Conservation (phyloP, 2,329 filamentous ascomycete species). For the Zopfia rhizophila region DNA sequence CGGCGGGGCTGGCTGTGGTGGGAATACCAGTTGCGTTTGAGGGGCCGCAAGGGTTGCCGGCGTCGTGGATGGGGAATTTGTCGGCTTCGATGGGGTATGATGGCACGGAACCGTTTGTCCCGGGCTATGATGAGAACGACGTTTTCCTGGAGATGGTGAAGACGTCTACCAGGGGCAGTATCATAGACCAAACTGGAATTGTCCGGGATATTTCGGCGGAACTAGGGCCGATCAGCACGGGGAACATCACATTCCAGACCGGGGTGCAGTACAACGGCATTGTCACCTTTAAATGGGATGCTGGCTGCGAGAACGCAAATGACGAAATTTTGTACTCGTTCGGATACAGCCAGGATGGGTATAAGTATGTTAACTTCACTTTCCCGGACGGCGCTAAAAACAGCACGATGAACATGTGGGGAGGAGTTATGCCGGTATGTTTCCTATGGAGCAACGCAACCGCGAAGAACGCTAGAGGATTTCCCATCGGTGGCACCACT, state of each 20-base stretch:
- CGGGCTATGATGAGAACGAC: not conserved
- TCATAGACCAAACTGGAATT: conserved; percentile 3
- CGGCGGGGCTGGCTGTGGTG: not conserved
- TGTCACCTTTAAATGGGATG: conserved; percentile 7
- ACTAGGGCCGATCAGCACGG: conserved; percentile 9
- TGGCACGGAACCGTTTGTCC: conserved; percentile 1
- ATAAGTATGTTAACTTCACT: conserved; percentile 10
- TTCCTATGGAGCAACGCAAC: conserved; percentile 13
- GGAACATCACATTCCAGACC: conserved; percentile 10
- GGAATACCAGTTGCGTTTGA: conserved; percentile 1
- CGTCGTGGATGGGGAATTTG: too few species aligned
- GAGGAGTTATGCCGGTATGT: too few species aligned
- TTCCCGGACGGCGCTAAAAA: conserved; percentile 13
- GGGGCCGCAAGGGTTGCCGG: too few species aligned
- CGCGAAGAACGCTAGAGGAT: not conserved
- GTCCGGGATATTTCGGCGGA: not conserved
- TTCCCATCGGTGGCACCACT: conserved; percentile 9
- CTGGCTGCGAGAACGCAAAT: conserved; percentile 5
- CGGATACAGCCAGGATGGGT: not conserved
- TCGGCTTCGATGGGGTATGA: conserved; percentile 8
- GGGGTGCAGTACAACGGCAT: conserved; percentile 11
- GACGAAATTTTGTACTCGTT: conserved; percentile 11
- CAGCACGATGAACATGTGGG: not conserved
- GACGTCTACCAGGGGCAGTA: conserved; percentile 4
- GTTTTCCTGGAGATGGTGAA: conserved; percentile 4